Base-by-base conservation (phyloP, 2,329 filamentous ascomycete genomes). In the Alternaria brassicae region DNA sequence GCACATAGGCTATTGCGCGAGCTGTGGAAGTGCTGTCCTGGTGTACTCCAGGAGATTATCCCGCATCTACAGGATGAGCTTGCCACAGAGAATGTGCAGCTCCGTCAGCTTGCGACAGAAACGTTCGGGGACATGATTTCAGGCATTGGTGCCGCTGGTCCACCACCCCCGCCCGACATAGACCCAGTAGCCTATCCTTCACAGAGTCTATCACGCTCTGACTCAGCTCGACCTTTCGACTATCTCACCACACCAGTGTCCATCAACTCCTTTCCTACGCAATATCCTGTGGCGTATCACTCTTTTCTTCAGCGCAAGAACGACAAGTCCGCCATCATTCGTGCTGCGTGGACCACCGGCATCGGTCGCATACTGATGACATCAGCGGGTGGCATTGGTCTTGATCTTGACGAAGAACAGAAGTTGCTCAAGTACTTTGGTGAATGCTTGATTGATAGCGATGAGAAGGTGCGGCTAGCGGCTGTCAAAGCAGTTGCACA, bases 61-160 rank as follows among this genome's bases (percentile, higher is more conserved):
- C 93, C 93, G 4, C 93, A 97, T 77, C 83, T 99, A 37, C 94
- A 98, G 73, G 91, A 92, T 32, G 95, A 99, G 80, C 82, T 99
- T 52, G 91, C 90, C 3, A 93, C 93, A 0, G 95, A 99, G 73
- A 96, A 96, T 60, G 84, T 93, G 3, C 89, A 95, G 68, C 82
- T 99, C 55, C 91, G 95, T 53, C 85, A 92, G 59, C 85, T 99
- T 57, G 94, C 94, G 2, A 96, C 94, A 0, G 92, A 98, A 77
- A 97, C 95, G 0, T 87, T 99, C 37, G 95, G 96, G 53, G 94
- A 98, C 73, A 93, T 99, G 83, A 90, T 96, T 25, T 90, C 94
- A 39, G 94, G 94, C 6, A 96, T 98, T 74, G 94, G 94, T 49
- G 91, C 94, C 61, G 92, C 93, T 61, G 94, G 94, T 0, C 91